Evolutionary conservation across 2,329 filamentous ascomycete genomes (phyloP), one percentile per base, ranked within the genome.

Genomic region (Zopfia rhizophila): DNA sequence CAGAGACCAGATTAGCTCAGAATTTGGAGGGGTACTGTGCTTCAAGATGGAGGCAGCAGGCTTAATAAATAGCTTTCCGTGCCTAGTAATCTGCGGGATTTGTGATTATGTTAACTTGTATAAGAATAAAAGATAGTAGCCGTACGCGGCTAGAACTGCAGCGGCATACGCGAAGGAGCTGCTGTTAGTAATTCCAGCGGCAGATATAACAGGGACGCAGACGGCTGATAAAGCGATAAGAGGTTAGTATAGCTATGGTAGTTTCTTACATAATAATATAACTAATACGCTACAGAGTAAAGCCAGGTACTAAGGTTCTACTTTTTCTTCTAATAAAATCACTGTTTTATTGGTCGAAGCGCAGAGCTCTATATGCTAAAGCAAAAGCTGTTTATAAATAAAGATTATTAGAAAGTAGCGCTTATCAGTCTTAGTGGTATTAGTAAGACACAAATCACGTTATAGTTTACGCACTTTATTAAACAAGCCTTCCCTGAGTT

Each of bases 381-480:
- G 29, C 50, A 62, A 42, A 58, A 44, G 46, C 53, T 68, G 6
- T 19, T 69, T n/a, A 45, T 49, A 1, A 44, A 55, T 7, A 27
- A 45, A 38, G 51, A 56, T 30, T 63, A 51, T 51, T 36, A 62
- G 38, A 59, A 56, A 27, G 38, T 68, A 32, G 56, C 62, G 1
- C 52, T 70, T 7, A 38, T 58, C 8, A 59, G 67, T 12, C 65
- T 68, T 5, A 61, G 66, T 18, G 62, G 66, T 7, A 51, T 53
- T 0, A 65, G 66, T 31, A 71, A 71, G 53, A 69, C 67, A 28
- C 58, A 67, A 38, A 30, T 69, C 3, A 65, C 55, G 18, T 50
- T 71, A 23, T 49, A 61, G 30, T 68, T 69, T 42, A 59, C 57
- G 8, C 67, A 68, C 37, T 43, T 1, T 7, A 50, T 65, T 0